Conservation (phyloP, 2,329 filamentous ascomycete genomes). For the Paecilomyces sp. region DNA sequence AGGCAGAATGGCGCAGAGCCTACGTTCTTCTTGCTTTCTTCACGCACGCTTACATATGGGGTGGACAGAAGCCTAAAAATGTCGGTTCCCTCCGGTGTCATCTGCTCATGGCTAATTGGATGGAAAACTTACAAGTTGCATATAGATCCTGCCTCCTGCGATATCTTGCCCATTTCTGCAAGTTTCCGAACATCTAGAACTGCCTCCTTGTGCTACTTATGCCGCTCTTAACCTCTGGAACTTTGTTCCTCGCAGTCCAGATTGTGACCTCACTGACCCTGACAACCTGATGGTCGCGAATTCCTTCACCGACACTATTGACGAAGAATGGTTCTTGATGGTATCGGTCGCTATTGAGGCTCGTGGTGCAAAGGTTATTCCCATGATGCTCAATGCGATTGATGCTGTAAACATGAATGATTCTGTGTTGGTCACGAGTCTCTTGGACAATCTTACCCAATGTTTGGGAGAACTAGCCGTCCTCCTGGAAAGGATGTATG, state of each 20-base stretch:
- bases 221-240: constrained; percentile 36
- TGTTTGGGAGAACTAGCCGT: constrained; percentile 35
- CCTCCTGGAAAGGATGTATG: constrained; percentile 45
- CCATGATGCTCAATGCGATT: constrained; percentile 41
- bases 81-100: constrained; percentile 32
- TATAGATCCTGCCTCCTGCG: constrained; percentile 28
- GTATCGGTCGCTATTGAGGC: constrained; percentile 49
- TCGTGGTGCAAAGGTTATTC: constrained; percentile 39
- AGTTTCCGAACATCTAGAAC: constrained; percentile 27
- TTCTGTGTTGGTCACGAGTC: constrained; percentile 25
- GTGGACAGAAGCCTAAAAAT: constrained; percentile 62
- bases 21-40: constrained; percentile 70
- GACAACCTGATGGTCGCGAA: constrained; percentile 26
- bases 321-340: constrained; percentile 44
- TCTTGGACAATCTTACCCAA: constrained; percentile 33
- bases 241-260: constrained; percentile 15
- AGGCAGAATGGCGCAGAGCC: constrained; percentile 80
- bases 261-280: constrained; percentile 26
- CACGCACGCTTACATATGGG: constrained; percentile 79
- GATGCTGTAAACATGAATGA: constrained; percentile 37
- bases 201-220: constrained; percentile 38
- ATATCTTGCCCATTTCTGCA: constrained; percentile 30
- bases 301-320: constrained; percentile 32
- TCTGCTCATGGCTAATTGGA: neutral
- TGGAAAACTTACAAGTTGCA: neutral